Base-by-base conservation (phyloP, 2,329 filamentous ascomycete genomes). In the Colletotrichum sp. region DNA sequence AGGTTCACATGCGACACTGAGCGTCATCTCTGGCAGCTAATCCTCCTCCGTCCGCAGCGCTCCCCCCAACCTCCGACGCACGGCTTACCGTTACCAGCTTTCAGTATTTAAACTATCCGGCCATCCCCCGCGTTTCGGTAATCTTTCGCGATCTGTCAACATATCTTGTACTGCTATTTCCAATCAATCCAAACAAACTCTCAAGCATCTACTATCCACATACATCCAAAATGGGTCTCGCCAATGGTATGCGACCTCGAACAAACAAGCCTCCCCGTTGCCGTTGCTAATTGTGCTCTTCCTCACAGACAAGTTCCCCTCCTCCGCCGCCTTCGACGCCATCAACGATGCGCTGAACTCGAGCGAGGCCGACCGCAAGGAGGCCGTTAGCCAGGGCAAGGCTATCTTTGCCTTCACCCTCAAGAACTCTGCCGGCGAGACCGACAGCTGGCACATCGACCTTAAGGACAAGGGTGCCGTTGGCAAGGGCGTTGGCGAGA, bases 361-460 rank as follows among this genome's bases (percentile, higher is more conserved):
- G 81, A 92, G 91, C 85, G 92, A 94, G 32, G 90, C 91, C 79
- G 95, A 95, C 82, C 93, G 93, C 87, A 94, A 98, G 88, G 93
- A 96, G 79, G 96, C 96, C 80, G 93, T 99, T 86, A 96, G 98
- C 87, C 92, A 95, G 84, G 96, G 93, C 83, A 94, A 94, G 81
- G 95, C 94, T 77, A 89, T 99, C 85, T 98, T 98, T 85, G 93
- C 93, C 77, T 99, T 99, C 88, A 95, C 92, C 71, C 89, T 99
- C 79, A 99, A 98, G 91, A 99, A 99, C 90, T 86, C 89, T 75
- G 90, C 90, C 28, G 95, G 95, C 81, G 92, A 96, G 85, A 93
- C 93, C 75, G 93, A 95, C 82, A 94, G 92, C 87, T 99, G 97
- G 97, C 92, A 98, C 88, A 95, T 99, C 80, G 97, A 99, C 85